Base-by-base conservation (phyloP, 2,329 filamentous ascomycete genomes). In the Stagonosporopsis vannaccii region DNA sequence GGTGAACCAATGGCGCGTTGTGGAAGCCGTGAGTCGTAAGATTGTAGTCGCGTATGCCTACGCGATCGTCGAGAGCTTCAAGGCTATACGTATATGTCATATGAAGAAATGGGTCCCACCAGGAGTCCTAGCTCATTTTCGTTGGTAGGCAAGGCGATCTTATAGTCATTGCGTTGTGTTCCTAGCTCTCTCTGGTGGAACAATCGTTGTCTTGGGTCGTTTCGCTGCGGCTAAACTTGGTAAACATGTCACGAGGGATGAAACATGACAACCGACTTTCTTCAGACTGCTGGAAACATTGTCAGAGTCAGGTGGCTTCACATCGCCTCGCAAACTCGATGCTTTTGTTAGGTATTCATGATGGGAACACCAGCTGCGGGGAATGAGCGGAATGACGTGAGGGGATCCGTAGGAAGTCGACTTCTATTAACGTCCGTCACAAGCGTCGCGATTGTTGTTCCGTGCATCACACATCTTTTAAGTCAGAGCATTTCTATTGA, bases 141-240 rank as follows among this genome's bases (percentile, higher is more conserved):
- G 7, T 28, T 20, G 11, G 36, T 20, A 20, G 32, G 37, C 43
- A 51, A 33, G 48, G 53, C 43, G 36, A 37, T 51, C 53, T 56
- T 56, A 56, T 56, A 51, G 37, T 43, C 20, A 51, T 43, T 40
- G 47, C 25, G 17, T 44, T n/a, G n/a, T 43, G 42, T 28, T 39
- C 28, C 47, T 56, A 56, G 53, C 43, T 56, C 43, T 47, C 43
- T 28, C 28, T 47, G 12, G 36, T 56, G 53, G 43, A 25, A 56
- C 53, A 17, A 44, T 56, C 36, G 53, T 25, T 17, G 53, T 56
- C 44, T 51, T 56, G 25, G 17, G 41, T 25, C 25, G 53, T 56
- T 56, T 56, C 53, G 47, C 33, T 51, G 20, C 23, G 13, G 48
- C 53, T 56, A 56, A 51, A 56, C 32, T 51, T 51, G 53, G 47